Conservation (phyloP, 257 asterid species). For the Solanum peruvianum region DNA sequence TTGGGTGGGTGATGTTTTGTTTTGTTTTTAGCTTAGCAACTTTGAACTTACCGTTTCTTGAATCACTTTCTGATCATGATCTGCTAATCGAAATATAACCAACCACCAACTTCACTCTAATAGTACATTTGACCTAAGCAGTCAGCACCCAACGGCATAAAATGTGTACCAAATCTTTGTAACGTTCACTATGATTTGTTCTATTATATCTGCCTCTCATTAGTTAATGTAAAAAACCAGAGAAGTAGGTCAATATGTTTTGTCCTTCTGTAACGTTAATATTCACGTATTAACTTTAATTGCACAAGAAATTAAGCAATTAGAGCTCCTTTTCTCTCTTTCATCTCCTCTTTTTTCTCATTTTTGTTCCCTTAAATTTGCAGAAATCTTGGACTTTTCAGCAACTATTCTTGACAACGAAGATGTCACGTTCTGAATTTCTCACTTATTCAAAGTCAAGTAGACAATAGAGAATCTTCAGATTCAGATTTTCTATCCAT, state of each 20-base stretch:
- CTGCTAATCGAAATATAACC: not conserved
- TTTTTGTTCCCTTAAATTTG: not conserved
- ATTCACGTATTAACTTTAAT: not conserved
- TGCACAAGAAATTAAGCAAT: not conserved
- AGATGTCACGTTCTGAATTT: not conserved
- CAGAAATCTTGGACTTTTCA: not conserved
- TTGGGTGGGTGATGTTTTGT: not conserved
- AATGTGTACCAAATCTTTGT: not conserved
- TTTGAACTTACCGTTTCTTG: not conserved
- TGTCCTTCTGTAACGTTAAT: not conserved
- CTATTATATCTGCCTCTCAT: not conserved
- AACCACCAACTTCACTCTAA: not conserved
- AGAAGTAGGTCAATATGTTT: not conserved
- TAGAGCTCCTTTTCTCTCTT: not conserved
- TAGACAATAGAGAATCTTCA: not conserved
- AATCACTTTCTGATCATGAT: not conserved
- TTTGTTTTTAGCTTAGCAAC: not conserved
- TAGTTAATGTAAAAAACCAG: not conserved
- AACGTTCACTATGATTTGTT: not conserved
- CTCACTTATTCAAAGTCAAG: not conserved
- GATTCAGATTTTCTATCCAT: not conserved
- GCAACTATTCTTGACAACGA: not conserved
- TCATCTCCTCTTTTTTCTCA: not conserved
- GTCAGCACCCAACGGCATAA: not conserved
- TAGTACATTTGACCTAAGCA: not conserved